Evolutionary conservation across 2,329 filamentous ascomycete genomes (phyloP).

Genomic region (Cordyceps pruinosa): DNA sequence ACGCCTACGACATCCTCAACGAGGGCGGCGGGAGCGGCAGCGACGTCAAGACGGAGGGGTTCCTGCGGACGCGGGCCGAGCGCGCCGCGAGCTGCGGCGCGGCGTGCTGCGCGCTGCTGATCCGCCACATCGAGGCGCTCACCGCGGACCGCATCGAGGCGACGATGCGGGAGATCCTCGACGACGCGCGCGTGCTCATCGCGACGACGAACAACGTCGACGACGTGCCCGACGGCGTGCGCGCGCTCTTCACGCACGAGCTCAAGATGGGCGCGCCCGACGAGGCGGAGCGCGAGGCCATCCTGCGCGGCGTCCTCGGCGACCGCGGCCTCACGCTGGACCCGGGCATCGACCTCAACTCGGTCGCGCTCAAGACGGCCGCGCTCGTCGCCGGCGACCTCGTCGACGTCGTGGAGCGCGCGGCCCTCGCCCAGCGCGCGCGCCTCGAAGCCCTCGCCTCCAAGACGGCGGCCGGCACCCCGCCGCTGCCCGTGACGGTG

Average conservation of each 20-base stretch:
- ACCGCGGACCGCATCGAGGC: constrained; percentile 85
- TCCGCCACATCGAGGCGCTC: constrained; percentile 84
- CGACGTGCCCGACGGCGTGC: constrained; percentile 83
- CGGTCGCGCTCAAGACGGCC: constrained; percentile 89
- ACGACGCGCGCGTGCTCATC: constrained; percentile 74
- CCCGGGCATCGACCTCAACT: constrained; percentile 73
- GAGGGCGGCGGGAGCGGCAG: constrained; percentile 75
- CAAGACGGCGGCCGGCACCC: constrained; percentile 32
- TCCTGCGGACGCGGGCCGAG: constrained; percentile 80
- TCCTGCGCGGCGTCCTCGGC: constrained; percentile 70
- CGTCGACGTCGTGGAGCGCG: constrained; percentile 88
- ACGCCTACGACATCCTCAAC: constrained; percentile 90
- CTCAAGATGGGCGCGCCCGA: constrained; percentile 90
- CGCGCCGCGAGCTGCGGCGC: constrained; percentile 82
- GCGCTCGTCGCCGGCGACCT: constrained; percentile 91
- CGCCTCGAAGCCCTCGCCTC: constrained; percentile 68
- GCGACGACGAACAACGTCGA: constrained; percentile 94
- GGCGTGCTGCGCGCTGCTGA: constrained; percentile 74
- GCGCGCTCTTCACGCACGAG: constrained; percentile 91
- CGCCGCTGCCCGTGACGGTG: constrained; percentile 48
- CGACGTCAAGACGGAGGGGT: constrained; percentile 90
- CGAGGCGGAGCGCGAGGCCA: constrained; percentile 83
- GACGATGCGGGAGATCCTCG: constrained; percentile 75
- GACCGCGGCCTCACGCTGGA: constrained; percentile 71
- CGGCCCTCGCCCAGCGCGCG: constrained; percentile 66